Evolutionary conservation across 73 alveolate genomes (phyloP), one percentile per base, ranked within the genome.

Genomic region (Uronychia binucleata): DNA sequence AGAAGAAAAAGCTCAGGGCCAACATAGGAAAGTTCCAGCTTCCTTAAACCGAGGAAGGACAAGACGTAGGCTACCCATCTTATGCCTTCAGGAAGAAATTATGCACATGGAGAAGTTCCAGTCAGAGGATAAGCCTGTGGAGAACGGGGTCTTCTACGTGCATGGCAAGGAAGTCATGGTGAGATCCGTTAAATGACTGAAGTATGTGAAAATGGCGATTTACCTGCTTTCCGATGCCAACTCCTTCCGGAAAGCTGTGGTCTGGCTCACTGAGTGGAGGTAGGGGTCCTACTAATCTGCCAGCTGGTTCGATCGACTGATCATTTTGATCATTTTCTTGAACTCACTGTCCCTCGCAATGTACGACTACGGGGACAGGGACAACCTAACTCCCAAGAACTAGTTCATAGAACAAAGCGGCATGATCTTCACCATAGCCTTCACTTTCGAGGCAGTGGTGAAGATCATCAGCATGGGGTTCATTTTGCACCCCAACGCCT

Each of bases 401-500:
- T 26, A 85, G 75, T 27, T 57, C 1, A 31, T 85, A 30, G 91
- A 85, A 31, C 13, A 30, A 25, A 1, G 58, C 1, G 91, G 91
- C 1, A 31, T 1, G 13, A 34, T 93, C 33, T 87, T 93, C 30
- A 91, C 94, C 25, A 14, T 46, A n/a, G 79, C 79, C 31, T 93
- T 80, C 46, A 35, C 94, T 1, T 27, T 83, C 28, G 94, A 88
- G 77, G 34, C 76, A 78, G 57, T 32, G 8, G 78, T 83, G 57
- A 83, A 83, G 33, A 82, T 88, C 35, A 29, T 67, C 28, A 81
- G 78, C 75, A 30, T 82, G 32, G 96, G 96, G 13, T 92, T 92
- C 57, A 58, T 88, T 57, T 83, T 88, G 57, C 80, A 84, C 77
- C 34, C 82, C 88, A 86, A 82, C 29, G 91, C 96, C 14, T 94